Evolutionary conservation across 768 basidiomycete genomes (phyloP), one percentile per base, ranked within the genome.

Genomic region (Termitomyces sp.): DNA sequence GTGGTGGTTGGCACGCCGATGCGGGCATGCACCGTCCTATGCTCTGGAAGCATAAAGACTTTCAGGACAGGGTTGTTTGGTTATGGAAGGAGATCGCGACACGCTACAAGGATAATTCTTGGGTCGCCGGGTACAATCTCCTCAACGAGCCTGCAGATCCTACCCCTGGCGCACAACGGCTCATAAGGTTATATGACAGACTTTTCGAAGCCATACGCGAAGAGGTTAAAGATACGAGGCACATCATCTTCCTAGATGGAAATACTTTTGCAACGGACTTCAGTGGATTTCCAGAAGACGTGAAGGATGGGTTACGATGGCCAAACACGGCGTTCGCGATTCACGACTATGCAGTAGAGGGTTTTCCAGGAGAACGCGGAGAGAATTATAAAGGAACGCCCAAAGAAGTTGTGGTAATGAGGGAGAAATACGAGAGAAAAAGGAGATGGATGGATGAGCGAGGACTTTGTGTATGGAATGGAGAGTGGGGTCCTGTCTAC

Each of bases 401-500:
- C 0, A 78, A 76, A 50, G 87, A 90, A 68, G 72, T 72, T 47
- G 68, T 61, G 50, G 67, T 82, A 53, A 61, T 90, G 56, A 71
- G 69, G 63, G 68, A 78, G 62, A 84, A 81, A 61, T 91, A 87
- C 65, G 79, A 84, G 66, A 82, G 83, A 72, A 92, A 92, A 72
- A 74, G 86, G 44, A 78, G 82, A 59, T 92, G 86, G 86, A 87
- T 89, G 86, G 83, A 88, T 63, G 74, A 82, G 65, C 73, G 77
- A 9, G 80, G 80, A 1, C 72, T 87, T 24, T 85, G 84, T 57
- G 86, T 88, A 27, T 86, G 85, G 87, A 88, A 90, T 63, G 90
- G 90, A 12, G 90, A 91, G 67, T 92, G 85, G 79, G 91, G 91
- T n/a, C 89, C 90, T 2, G 89, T 92, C 18, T 92, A 92, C 60